Percentiles rank a stretch among this genome's conserved stretches.
Conservation (phyloP, 257 asterid genomes). For the Ilex aquifolium region DNA sequence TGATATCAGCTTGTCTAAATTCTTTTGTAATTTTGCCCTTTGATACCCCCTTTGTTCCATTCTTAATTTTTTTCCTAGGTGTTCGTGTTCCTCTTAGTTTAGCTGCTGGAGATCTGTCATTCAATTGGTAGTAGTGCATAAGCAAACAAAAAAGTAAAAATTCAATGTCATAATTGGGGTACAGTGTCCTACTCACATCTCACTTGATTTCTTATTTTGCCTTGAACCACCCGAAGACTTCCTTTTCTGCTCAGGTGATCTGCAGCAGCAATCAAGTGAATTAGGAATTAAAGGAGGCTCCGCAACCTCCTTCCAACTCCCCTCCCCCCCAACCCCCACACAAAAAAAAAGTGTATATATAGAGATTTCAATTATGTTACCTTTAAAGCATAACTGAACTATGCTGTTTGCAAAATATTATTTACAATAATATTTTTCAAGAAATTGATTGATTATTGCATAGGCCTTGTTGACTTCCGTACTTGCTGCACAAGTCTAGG, state of each 20-base stretch:
- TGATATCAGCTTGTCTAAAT: conserved; percentile 14
- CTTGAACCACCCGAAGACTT: conserved; percentile 38
- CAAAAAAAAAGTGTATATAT: neutral
- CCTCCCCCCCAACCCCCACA: neutral
- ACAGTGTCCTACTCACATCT: conserved; percentile 46
- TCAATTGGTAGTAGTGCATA: conserved; percentile 20
- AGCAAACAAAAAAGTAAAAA: conserved; percentile 10
- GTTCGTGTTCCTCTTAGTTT: conserved; percentile 74
- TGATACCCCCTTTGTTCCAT: conserved; percentile 29
- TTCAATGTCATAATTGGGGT: conserved; percentile 11
- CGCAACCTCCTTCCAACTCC: too few species aligned
- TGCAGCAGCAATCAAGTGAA: conserved; percentile 29
- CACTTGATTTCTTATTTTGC: conserved; percentile 32
- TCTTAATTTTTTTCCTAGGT: conserved; percentile 60
- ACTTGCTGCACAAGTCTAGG: too few species aligned
- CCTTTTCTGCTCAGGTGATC: conserved; percentile 55
- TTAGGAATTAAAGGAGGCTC: neutral
- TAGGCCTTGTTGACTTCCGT: too few species aligned
- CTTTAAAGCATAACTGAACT: too few species aligned
- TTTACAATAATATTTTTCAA: too few species aligned
- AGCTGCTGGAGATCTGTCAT: conserved; percentile 57
- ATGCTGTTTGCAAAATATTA: too few species aligned
- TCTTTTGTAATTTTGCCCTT: conserved; percentile 37
- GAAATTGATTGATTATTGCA: too few species aligned
- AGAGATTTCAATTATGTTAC: too few species aligned